Conservation (phyloP, 148 eudicot genomes). For the Fagopyrum tataricum region DNA sequence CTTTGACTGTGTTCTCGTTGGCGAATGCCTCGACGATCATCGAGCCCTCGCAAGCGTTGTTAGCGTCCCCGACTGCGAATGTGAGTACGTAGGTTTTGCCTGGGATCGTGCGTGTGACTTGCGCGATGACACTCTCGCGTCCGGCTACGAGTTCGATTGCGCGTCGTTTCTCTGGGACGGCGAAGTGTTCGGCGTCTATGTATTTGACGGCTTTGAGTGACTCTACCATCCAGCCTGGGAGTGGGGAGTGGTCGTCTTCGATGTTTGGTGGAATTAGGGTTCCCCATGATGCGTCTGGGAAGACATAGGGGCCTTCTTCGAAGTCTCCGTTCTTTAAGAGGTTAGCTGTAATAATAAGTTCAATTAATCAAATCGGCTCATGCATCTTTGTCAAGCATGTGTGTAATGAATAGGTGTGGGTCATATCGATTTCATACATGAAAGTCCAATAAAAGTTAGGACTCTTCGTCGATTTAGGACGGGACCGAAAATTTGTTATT, state of each 20-base stretch:
- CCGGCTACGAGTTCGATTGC: slow-evolving; percentile 91
- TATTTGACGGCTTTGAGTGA: slow-evolving; percentile 88
- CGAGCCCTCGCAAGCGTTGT: slow-evolving; percentile 68
- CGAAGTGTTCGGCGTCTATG: slow-evolving; percentile 69
- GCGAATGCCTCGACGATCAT: slow-evolving; percentile 91
- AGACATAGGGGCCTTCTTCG: slow-evolving; percentile 85
- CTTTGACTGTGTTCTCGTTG: slow-evolving; percentile 45
- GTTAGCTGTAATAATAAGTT: slow-evolving; percentile 30
- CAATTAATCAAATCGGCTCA: too few species aligned
- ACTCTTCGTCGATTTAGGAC: too few species aligned
- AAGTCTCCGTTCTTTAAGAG: slow-evolving; percentile 73
- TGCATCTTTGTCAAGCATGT: too few species aligned
- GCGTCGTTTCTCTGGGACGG: slow-evolving; percentile 54
- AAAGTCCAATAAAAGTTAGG: too few species aligned
- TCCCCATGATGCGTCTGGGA: slow-evolving; percentile 81
- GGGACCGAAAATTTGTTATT: too few species aligned
- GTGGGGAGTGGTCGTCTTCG: slow-evolving; percentile 78
- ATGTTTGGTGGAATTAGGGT: slow-evolving; percentile 84
- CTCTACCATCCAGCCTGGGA: slow-evolving; percentile 89
- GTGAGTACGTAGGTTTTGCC: slow-evolving; percentile 50
- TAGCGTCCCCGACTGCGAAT: slow-evolving; percentile 82
- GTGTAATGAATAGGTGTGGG: too few species aligned
- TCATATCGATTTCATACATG: too few species aligned
- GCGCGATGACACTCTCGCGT: slow-evolving; percentile 77
- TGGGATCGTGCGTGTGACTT: slow-evolving; percentile 47